A percentile compares a stretch with the other conserved stretches of the same genome.
Conservation (phyloP, 1,139 yeast species). For the Taphrina sp. region DNA sequence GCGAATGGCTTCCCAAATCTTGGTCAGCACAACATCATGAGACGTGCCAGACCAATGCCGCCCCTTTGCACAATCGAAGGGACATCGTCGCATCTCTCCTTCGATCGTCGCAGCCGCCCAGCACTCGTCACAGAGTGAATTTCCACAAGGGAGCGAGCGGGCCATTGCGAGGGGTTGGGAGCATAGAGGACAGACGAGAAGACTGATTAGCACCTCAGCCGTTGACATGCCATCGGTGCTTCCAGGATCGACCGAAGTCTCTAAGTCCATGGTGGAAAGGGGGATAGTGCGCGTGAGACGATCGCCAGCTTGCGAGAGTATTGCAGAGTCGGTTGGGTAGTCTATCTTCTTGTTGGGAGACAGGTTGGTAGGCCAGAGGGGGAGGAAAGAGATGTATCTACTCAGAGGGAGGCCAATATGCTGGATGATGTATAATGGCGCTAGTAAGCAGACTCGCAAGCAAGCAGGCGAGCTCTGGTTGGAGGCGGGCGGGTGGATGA, state of each 20-base stretch:
- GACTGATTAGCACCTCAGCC: constrained; percentile 15
- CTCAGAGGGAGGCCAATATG: too few relatives aligned
- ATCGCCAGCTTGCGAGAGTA: too few relatives aligned
- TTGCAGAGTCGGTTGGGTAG: too few relatives aligned
- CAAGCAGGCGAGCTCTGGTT: too few relatives aligned
- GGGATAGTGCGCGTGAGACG: too few relatives aligned
- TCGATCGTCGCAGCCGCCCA: constrained; percentile 22
- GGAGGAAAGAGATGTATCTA: too few relatives aligned
- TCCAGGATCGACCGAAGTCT: background rate
- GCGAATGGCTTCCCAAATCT: constrained; percentile 17
- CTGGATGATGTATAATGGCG: too few relatives aligned
- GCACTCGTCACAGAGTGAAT: constrained; percentile 28
- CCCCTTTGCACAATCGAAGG: constrained; percentile 22
- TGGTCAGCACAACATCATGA: constrained; percentile 24
- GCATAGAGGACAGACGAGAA: constrained; percentile 26
- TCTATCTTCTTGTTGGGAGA: too few relatives aligned
- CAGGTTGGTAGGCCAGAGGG: too few relatives aligned
- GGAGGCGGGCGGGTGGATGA: too few relatives aligned
- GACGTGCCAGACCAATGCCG: constrained; percentile 30
- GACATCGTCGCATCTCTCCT: constrained; percentile 26
- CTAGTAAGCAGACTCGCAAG: too few relatives aligned
- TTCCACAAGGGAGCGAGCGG: constrained; percentile 26
- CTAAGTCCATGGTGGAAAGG: too few relatives aligned
- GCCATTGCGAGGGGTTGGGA: constrained; percentile 19
- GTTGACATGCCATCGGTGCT: constrained; percentile 5